Conservation (phyloP, 140 eudicot genomes). For the Stevia rebaudiana region DNA sequence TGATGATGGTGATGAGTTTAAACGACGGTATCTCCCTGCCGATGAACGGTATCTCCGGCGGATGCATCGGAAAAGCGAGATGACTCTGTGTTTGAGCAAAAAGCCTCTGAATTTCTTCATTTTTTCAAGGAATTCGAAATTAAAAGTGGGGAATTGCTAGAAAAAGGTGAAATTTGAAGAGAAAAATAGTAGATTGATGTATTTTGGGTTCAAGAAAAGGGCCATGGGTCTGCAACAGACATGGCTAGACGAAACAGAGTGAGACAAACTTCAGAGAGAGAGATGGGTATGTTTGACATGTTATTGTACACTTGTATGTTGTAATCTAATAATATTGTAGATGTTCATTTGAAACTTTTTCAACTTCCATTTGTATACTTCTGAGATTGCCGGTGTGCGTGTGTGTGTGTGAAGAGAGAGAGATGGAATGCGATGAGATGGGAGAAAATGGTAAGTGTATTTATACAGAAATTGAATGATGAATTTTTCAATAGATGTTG, state of each 20-base stretch:
- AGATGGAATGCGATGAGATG: background rate
- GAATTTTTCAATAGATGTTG: background rate
- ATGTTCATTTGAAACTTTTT: background rate
- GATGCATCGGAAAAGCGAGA: constrained; percentile 40
- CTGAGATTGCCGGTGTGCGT: background rate
- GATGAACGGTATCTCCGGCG: constrained; percentile 25
- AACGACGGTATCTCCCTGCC: constrained; percentile 21
- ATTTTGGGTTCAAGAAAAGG: constrained; percentile 39
- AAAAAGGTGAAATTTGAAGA: background rate
- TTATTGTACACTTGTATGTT: background rate
- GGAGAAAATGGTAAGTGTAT: constrained; percentile 12
- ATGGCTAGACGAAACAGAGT: constrained; percentile 47
- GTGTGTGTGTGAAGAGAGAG: background rate
- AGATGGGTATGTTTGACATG: constrained; percentile 54
- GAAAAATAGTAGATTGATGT: background rate
- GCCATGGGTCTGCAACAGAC: constrained; percentile 70
- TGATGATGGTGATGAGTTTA: constrained; percentile 14
- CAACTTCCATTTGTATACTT: background rate
- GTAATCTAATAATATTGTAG: background rate
- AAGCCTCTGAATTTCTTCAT: constrained; percentile 62
- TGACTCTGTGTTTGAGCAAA: constrained; percentile 45
- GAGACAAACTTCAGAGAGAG: constrained; percentile 62
- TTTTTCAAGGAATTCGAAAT: background rate
- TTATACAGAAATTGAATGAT: constrained; percentile 15
- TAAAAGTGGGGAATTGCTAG: background rate